Evolutionary conservation across 352 stramenopile species (phyloP), one percentile per base, ranked within the genome.

Genomic region (Globisporangium polare): DNA sequence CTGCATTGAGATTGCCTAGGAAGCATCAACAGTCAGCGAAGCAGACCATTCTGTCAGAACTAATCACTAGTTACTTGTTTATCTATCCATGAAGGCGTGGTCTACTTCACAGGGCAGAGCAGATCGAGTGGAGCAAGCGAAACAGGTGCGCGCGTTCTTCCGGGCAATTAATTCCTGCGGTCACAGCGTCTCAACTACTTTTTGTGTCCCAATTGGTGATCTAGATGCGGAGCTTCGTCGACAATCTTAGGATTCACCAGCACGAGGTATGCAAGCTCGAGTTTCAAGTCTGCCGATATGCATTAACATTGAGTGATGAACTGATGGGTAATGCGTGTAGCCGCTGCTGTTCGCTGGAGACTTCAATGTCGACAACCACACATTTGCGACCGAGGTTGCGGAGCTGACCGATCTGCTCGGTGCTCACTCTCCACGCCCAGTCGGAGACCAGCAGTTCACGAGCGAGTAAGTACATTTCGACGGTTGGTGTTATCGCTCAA

Each of bases 341-440:
- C 83, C 86, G 10, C 61, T 94, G 53, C 69, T 94, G 24, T 89
- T 94, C 66, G 86, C 83, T 1, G 86, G 83, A 0, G 86, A 94
- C 27, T 94, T 94, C 47, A 94, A 94, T 51, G 82, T 92, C 18
- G 86, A 94, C 66, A 92, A 92, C 58, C 73, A 88, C 51, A 89
- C 86, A 31, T 94, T 83, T 58, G 60, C 68, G 3, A 65, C 75
- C 15, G 86, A 94, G 75, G 86, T 94, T 31, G 68, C 76, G 5
- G 59, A 90, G 49, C 26, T 94, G 17, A 72, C 90, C 1, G 56
- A 75, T 9, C 29, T 94, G 37, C 72, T 94, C 6, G 67, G 72
- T 9, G 81, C 83, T 0, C 67, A 77, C 15, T 67, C 71, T 18
- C 83, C 83, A 5, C 57, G 47, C 18, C 78, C 71, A 43, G 68